Evolutionary conservation across 2,329 filamentous ascomycete genomes (phyloP).

Genomic region (Knufia petricola): DNA sequence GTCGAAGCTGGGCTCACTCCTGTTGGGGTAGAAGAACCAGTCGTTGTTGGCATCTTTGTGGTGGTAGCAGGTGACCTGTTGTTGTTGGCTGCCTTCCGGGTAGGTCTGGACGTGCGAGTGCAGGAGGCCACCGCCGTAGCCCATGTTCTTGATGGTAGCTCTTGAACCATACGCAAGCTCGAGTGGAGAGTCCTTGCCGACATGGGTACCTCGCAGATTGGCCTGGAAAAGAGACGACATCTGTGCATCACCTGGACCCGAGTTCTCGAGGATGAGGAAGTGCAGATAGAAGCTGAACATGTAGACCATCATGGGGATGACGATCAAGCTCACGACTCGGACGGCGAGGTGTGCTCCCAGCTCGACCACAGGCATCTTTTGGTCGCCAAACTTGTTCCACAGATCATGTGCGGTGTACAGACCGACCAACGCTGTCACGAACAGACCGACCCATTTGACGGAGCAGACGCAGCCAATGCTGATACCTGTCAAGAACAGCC

Average conservation of each 20-base stretch:
- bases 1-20: conserved; percentile 63
- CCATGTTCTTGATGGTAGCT: conserved; percentile 97
- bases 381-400: conserved; percentile 95
- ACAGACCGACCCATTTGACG: conserved; percentile 96
- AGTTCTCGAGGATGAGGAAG: conserved; percentile 87
- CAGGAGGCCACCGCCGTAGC: conserved; percentile 83
- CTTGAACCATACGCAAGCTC: conserved; percentile 84
- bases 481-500: conserved; percentile 85
- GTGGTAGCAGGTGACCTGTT: conserved; percentile 98
- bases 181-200: conserved; percentile 87
- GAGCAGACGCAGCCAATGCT: conserved; percentile 98
- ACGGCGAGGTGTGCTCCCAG: conserved; percentile 70
- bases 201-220: conserved; percentile 84
- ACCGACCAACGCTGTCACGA: conserved; percentile 88
- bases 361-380: conserved; percentile 71
- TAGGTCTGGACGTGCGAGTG: conserved; percentile 23
- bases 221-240: conserved; percentile 99
- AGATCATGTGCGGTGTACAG: conserved; percentile 93
- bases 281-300: conserved; percentile 92
- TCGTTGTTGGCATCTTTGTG: conserved; percentile 99
- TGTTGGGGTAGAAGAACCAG: conserved; percentile 98
- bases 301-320: conserved; percentile 84
- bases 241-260: conserved; percentile 94
- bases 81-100: conserved; percentile 48
- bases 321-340: conserved; percentile 75